phyloP scores from a whole-genome alignment of 2,329 filamentous ascomycete genomes.

The Fusarium odoratissimum region DNA sequence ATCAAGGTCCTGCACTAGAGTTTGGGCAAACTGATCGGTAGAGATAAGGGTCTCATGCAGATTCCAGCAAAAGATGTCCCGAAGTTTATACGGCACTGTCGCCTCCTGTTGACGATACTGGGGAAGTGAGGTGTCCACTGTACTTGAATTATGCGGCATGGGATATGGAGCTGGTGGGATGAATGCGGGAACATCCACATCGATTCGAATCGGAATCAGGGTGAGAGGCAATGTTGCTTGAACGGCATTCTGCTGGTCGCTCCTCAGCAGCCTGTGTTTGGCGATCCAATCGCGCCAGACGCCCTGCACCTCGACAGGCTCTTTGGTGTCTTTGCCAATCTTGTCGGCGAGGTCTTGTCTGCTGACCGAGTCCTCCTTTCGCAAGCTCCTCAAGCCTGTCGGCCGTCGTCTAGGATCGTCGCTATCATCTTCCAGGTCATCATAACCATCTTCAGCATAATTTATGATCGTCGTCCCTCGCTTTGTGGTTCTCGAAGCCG shows the following conservation, averaged over 20 bases:
- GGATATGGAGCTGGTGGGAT: conserved; percentile 74
- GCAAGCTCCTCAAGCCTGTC: conserved; percentile 84
- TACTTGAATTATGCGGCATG: conserved; percentile 66
- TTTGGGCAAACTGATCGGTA: conserved; percentile 94
- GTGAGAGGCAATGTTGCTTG: conserved; percentile 85
- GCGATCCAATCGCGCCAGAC: conserved; percentile 98
- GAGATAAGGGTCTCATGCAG: conserved; percentile 94
- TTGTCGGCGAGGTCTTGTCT: conserved; percentile 76
- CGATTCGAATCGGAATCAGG: conserved; percentile 94
- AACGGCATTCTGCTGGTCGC: conserved; percentile 70
- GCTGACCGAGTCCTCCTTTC: conserved; percentile 76
- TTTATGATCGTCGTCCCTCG: conserved; percentile 96
- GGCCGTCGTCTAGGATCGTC: conserved; percentile 81
- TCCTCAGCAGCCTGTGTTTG: conserved; percentile 68
- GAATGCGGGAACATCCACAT: conserved; percentile 88
- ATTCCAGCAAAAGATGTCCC: conserved; percentile 98
- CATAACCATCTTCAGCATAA: conserved; percentile 96
- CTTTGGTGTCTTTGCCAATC: conserved; percentile 82
- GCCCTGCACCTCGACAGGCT: conserved; percentile 85
- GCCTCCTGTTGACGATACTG: conserved; percentile 83
- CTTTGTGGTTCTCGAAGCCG: conserved; percentile 88
- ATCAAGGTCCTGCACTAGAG: conserved; percentile 91
- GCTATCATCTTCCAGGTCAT: conserved; percentile 79
- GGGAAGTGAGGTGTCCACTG: conserved; percentile 77
- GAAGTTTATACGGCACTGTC: conserved; percentile 86